These are phyloP conservation scores for Zymoseptoria ardabiliae DNA, from an alignment of 2,329 filamentous ascomycete species.

Conservation along the genomic window DNA sequence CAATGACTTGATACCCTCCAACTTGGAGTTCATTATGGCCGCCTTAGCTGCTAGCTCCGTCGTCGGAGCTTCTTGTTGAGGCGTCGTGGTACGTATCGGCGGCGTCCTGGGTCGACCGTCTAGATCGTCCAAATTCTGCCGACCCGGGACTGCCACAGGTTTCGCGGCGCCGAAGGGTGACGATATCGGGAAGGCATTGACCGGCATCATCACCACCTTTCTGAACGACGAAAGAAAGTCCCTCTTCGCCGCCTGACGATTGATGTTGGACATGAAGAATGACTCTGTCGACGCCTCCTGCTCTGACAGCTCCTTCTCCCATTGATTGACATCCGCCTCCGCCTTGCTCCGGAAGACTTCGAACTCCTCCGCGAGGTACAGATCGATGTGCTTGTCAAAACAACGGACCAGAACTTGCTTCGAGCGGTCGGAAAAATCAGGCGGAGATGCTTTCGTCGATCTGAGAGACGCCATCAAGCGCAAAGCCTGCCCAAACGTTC, in stretches of 20 bases:
- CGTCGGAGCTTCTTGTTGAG: conserved; percentile 60
- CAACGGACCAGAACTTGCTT: conserved; percentile 62
- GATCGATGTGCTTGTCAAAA: conserved; percentile 88
- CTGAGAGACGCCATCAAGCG: conserved; percentile 67
- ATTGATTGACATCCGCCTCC: conserved; percentile 68
- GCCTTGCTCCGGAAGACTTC: conserved; percentile 74
- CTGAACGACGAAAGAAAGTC: conserved; percentile 96
- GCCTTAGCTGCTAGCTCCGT: conserved; percentile 93
- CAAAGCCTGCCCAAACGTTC: conserved; percentile 78
- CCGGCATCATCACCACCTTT: conserved; percentile 98
- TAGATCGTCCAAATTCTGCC: conserved; percentile 20
- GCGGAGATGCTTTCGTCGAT: conserved; percentile 55
- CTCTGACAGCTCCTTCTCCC: conserved; percentile 87
- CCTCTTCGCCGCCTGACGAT: conserved; percentile 88
- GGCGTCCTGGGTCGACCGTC: conserved; percentile 10
- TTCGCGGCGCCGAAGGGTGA: conserved; percentile 43
- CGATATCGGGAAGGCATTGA: conserved; percentile 61
- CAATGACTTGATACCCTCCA: conserved; percentile 89
- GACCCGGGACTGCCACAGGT: conserved; percentile 19
- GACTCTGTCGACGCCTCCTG: conserved; percentile 87
- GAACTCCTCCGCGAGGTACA: conserved; percentile 87
- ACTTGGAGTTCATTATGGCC: conserved; percentile 88
- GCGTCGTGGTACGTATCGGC: conserved; percentile 28
- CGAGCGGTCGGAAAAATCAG: conserved; percentile 57
- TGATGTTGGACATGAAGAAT: conserved; percentile 93